A percentile compares a stretch with the other conserved stretches of the same genome.
Evolutionary conservation across 495 filamentous ascomycete genomes (phyloP).

Genomic region (Aeminium ludgeri): DNA sequence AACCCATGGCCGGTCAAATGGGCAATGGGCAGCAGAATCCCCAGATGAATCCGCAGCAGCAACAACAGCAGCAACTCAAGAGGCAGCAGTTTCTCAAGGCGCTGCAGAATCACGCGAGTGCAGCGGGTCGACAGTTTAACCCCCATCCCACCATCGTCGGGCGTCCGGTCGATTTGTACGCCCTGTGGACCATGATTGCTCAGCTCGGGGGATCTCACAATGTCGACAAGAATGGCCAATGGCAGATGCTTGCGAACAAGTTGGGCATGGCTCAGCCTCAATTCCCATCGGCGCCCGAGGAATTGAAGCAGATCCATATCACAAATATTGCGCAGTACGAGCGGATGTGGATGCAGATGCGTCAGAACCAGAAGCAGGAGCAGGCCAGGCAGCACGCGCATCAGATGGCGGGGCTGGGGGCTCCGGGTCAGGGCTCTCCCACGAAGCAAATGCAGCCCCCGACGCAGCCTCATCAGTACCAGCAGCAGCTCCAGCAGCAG

Average conservation of each 20-base stretch:
- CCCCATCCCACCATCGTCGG: constrained; percentile 51
- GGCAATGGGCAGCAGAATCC: constrained; percentile 17
- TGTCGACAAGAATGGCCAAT: constrained; percentile 47
- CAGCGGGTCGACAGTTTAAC: constrained; percentile 51
- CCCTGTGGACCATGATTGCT: constrained; percentile 58
- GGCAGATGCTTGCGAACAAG: constrained; percentile 51
- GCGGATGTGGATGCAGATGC: constrained; percentile 5
- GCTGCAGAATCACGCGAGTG: constrained; percentile 53
- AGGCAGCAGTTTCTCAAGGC: constrained; percentile 62
- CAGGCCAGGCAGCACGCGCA: constrained; percentile 29
- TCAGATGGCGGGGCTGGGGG: constrained; percentile 24
- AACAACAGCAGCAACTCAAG: constrained; percentile 26
- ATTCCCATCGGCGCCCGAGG: constrained; percentile 43
- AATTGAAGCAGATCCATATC: constrained; percentile 54
- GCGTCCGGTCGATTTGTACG: constrained; percentile 50
- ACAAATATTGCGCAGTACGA: constrained; percentile 28
- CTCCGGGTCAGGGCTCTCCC: constrained; percentile 27
- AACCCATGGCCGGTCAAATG: constrained; percentile 25
- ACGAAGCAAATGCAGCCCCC: constrained; percentile 32
- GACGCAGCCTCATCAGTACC: constrained; percentile 10
- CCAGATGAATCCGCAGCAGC: not conserved
- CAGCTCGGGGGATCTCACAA: constrained; percentile 65
- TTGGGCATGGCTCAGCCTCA: constrained; percentile 52
- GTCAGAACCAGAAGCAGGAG: constrained; percentile 29
- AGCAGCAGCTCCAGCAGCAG: constrained; percentile 5